These are phyloP conservation scores for Penicillium taxi DNA, from an alignment of 495 filamentous ascomycete genomes.

Conservation along the genomic window DNA sequence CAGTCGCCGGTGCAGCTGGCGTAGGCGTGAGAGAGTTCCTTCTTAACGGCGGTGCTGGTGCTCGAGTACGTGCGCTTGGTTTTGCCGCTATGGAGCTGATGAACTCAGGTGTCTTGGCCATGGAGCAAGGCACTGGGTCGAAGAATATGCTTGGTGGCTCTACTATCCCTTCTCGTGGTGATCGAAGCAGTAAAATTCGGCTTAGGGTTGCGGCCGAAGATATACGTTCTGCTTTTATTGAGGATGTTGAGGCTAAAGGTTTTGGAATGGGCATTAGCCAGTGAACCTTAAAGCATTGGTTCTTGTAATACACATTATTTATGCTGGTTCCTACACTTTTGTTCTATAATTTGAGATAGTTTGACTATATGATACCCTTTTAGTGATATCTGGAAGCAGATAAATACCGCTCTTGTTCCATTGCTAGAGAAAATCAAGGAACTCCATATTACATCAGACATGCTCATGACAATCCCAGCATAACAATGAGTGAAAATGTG, in stretches of 20 bases:
- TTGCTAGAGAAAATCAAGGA: no score
- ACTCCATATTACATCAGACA: no score
- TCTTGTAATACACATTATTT: slow-evolving; percentile 5
- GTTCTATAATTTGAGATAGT: neutral
- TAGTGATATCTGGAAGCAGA: no score
- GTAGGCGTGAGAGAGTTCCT: slow-evolving; percentile 36
- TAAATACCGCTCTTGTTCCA: no score
- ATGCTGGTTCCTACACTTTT: slow-evolving; percentile 3
- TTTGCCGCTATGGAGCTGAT: slow-evolving; percentile 70
- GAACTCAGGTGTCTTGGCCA: slow-evolving; percentile 76
- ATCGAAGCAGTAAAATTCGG: slow-evolving; percentile 78
- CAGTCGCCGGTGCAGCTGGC: slow-evolving; percentile 35
- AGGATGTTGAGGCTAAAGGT: slow-evolving; percentile 77
- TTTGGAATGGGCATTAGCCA: slow-evolving; percentile 47
- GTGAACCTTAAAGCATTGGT: slow-evolving; percentile 12
- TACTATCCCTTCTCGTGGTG: slow-evolving; percentile 51
- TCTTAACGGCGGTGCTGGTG: slow-evolving; percentile 32
- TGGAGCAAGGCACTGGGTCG: slow-evolving; percentile 52
- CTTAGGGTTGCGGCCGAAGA: slow-evolving; percentile 85
- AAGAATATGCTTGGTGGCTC: slow-evolving; percentile 27
- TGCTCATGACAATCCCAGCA: no score
- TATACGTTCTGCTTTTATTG: slow-evolving; percentile 74
- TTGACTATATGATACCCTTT: slow-evolving; percentile 25
- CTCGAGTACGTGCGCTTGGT: slow-evolving; percentile 59
- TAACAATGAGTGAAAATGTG: no score